Base-by-base conservation (phyloP, 2,329 filamentous ascomycete genomes). In the Cercospora zeina region DNA sequence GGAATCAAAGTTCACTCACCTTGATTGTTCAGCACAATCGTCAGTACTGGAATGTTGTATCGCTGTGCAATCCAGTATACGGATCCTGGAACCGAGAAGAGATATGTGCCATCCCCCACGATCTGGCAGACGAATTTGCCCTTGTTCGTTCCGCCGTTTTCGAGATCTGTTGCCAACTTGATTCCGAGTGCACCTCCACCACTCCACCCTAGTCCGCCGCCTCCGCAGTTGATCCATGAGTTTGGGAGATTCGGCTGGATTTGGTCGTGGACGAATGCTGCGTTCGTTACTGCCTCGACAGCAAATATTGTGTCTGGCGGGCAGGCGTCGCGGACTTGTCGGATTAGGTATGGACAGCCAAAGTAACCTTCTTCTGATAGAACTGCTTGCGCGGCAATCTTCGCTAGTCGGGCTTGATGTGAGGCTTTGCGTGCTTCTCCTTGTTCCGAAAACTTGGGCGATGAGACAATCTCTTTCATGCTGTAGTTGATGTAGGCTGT, bases 201-300 rank as follows among this genome's bases (percentile, higher is more conserved):
- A 10, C 86, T 89, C 90, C 90, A 93, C 1, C 90, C 90, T 0
- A 93, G 84, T 1, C 90, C 90, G 13, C 89, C 90, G 0, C 88
- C 90, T 1, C 90, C 90, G 72, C 89, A 93, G 73, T 92, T 93
- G 70, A 93, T 85, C 88, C 88, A 92, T 0, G 85, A 86, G 0
- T 89, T 89, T 0, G 90, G 89, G 0, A 85, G 71, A 0, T 82
- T 86, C 2, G 86, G 82, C 69, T 87, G 86, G 7, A 95, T 77
- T 66, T 92, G 89, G 67, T 95, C 89, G 27, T 85, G 82, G 0
- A 92, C 86, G 30, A 86, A 83, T 0, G 75, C 75, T 0, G 87
- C 86, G 62, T 89, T 86, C 0, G 90, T 95, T 0, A 95, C 90
- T 0, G 90, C 87, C 76, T 95, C 90, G 47, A 95, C 80, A 2